phyloP scores from a whole-genome alignment of 805 yeast species.

The Yarrowia deformans region DNA sequence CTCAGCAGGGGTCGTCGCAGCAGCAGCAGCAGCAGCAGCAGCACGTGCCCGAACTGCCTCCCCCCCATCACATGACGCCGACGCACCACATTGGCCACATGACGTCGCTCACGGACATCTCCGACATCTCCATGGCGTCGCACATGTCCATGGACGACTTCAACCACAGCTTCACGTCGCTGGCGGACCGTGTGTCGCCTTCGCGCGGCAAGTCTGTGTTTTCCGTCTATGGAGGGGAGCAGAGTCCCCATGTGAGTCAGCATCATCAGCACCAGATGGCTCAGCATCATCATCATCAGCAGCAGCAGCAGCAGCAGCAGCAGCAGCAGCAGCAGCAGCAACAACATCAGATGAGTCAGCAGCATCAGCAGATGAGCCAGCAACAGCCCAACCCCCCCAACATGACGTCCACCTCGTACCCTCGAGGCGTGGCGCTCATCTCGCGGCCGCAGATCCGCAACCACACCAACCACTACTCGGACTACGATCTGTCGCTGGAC shows the following conservation, averaged over 20 bases:
- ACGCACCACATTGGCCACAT: no score
- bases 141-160: conserved; percentile 37
- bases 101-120: conserved; percentile 18
- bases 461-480: conserved; percentile 46
- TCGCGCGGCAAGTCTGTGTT: conserved; percentile 14
- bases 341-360: not conserved
- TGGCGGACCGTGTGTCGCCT: conserved; percentile 24
- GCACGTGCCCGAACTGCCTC: no score
- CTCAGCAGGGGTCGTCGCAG: no score
- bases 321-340: not conserved
- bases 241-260: conserved; percentile 10
- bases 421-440: conserved; percentile 55
- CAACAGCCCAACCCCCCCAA: conserved; percentile 1
- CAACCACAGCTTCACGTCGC: conserved; percentile 23
- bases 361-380: not conserved
- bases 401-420: conserved; percentile 46
- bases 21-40: conserved; percentile 8
- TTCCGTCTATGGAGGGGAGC: conserved; percentile 4
- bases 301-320: not conserved
- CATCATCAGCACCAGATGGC: no score
- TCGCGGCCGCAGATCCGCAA: conserved; percentile 53
- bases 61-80: conserved; percentile 19
- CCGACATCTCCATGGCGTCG: conserved; percentile 30
- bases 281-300: no score
- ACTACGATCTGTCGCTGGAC: conserved; percentile 72